Conservation (phyloP, 139 green algal genomes). For the Picochlorum sp. region DNA sequence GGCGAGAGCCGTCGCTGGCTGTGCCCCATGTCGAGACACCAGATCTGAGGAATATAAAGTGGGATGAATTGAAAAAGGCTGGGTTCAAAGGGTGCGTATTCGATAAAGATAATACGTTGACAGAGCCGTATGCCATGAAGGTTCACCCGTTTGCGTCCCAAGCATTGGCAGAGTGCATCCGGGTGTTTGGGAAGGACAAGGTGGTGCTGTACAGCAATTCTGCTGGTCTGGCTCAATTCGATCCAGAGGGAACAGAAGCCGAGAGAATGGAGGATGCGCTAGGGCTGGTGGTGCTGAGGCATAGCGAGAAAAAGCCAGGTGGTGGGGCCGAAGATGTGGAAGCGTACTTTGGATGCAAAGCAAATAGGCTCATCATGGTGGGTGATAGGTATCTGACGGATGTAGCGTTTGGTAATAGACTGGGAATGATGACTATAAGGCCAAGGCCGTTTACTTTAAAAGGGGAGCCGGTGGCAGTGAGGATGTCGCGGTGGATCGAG, state of each 20-base stretch:
- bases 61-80: slow-evolving; percentile 43
- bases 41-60: slow-evolving; percentile 59
- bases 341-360: slow-evolving; percentile 49
- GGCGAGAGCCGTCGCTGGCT: slow-evolving; percentile 29
- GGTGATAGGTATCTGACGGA: slow-evolving; percentile 87
- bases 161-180: slow-evolving; percentile 37
- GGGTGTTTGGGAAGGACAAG: slow-evolving; percentile 38
- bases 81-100: slow-evolving; percentile 77
- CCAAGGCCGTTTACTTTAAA: slow-evolving; percentile 47
- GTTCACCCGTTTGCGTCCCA: slow-evolving; percentile 21
- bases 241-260: slow-evolving; percentile 73
- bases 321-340: slow-evolving; percentile 53
- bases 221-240: slow-evolving; percentile 80
- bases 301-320: slow-evolving; percentile 77
- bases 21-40: slow-evolving; percentile 61
- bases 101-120: slow-evolving; percentile 97
- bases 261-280: slow-evolving; percentile 57
- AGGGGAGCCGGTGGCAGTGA: slow-evolving; percentile 55
- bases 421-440: slow-evolving; percentile 75
- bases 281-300: slow-evolving; percentile 66
- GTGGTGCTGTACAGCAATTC: slow-evolving; percentile 86
- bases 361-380: slow-evolving; percentile 58
- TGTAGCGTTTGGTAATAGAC: slow-evolving; percentile 76
- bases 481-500: slow-evolving; percentile 43
- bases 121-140: slow-evolving; percentile 53